Percentiles rank a stretch among this genome's conserved stretches.
Evolutionary conservation across 2,329 filamentous ascomycete genomes (phyloP).

Genomic region (Pestalotiopsis sp.): DNA sequence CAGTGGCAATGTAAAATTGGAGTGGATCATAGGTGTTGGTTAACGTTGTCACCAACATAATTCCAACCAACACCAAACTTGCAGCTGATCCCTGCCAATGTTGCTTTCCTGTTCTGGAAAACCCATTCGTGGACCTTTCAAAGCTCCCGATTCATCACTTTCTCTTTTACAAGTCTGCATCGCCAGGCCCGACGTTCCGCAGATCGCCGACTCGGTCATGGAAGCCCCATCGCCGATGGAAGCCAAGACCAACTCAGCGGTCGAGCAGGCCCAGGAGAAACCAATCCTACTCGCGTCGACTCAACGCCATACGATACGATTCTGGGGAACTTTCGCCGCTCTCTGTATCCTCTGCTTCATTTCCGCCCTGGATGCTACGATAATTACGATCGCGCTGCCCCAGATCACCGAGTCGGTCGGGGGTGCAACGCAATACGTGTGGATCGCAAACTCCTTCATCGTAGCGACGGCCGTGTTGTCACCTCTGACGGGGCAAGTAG

Average conservation of each 20-base stretch:
- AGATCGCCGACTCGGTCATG: not conserved
- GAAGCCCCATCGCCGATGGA: not conserved
- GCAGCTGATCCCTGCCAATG: not conserved
- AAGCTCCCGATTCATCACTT: not conserved
- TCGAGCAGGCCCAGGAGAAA: not conserved
- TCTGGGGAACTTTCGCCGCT: not conserved
- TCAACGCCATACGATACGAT: not conserved
- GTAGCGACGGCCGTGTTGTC: not conserved
- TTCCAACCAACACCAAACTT: not conserved
- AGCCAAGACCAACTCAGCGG: not conserved
- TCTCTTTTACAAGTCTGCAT: not conserved
- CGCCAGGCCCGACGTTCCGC: too few species aligned
- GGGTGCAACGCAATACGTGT: constrained; percentile 7
- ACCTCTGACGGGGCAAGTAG: not conserved
- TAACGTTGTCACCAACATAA: not conserved
- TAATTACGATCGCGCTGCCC: constrained; percentile 7
- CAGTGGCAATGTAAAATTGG: too few species aligned
- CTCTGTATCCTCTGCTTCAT: not conserved
- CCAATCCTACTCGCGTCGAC: not conserved
- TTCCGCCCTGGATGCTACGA: constrained; percentile 2
- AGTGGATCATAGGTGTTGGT: too few species aligned
- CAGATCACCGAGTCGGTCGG: constrained; percentile 7
- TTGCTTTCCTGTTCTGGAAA: too few species aligned
- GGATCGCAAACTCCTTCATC: constrained; percentile 10
- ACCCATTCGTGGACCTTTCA: too few species aligned